Conservation (phyloP, 106 monocot genomes). For the Platanthera zijinensis region DNA sequence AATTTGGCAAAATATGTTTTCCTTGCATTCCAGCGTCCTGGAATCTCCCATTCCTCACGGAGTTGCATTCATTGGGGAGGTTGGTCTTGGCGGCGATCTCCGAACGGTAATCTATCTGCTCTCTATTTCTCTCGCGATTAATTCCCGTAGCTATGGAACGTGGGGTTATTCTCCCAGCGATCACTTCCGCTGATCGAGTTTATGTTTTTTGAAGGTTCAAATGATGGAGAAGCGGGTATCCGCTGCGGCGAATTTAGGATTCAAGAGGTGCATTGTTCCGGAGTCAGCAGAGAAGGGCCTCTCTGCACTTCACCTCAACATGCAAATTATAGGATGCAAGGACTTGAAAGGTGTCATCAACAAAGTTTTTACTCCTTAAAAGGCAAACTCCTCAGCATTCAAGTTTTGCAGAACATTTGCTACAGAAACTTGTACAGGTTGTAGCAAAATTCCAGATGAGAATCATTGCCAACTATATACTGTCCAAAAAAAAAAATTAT, state of each 20-base stretch:
- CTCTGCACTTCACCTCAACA: constrained; percentile 28
- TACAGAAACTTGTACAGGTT: neutral
- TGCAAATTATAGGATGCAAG: constrained; percentile 46
- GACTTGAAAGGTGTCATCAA: constrained; percentile 72
- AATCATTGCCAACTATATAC: no score
- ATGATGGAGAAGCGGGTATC: constrained; percentile 81
- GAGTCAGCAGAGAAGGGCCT: constrained; percentile 48
- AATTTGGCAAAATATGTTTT: neutral
- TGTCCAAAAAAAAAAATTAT: no score
- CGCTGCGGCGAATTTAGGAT: constrained; percentile 73
- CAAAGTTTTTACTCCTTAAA: constrained; percentile 28
- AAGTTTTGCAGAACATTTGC: neutral
- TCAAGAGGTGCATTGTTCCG: constrained; percentile 77
- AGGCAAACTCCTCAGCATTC: neutral
- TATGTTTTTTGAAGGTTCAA: constrained; percentile 36
- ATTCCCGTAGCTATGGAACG: neutral
- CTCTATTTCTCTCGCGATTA: neutral
- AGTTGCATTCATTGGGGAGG: constrained; percentile 87
- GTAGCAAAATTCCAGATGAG: neutral
- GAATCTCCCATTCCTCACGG: constrained; percentile 81
- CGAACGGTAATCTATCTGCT: constrained; percentile 35
- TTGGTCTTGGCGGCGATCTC: constrained; percentile 93
- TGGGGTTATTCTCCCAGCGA: neutral
- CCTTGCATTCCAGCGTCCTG: constrained; percentile 53
- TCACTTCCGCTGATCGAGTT: neutral